These are phyloP conservation scores for Mrakia frigida DNA, from an alignment of 768 basidiomycete genomes.

Conservation along the genomic window DNA sequence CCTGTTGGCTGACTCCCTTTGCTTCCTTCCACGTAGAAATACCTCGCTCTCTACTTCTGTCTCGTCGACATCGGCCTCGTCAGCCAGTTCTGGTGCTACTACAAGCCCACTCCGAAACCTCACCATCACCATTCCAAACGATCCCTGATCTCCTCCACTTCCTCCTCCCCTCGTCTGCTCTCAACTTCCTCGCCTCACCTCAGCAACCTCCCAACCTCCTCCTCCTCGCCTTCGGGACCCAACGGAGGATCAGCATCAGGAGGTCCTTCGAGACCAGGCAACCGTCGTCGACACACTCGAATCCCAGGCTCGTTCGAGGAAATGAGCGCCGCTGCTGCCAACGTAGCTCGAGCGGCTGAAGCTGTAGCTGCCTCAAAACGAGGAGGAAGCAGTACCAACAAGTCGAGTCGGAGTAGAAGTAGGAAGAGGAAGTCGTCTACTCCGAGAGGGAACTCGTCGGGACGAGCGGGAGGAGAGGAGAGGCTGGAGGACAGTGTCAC, in stretches of 20 bases:
- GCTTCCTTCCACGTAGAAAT: constrained; percentile 54
- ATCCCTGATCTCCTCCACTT: constrained; percentile 7
- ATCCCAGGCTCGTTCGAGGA: constrained; percentile 26
- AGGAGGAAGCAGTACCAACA: not conserved
- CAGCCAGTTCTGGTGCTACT: constrained; percentile 32
- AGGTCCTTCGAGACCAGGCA: not conserved
- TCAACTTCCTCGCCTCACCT: not conserved
- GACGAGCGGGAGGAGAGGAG: not conserved
- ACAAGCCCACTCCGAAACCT: not conserved
- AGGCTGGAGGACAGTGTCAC: constrained; percentile 21
- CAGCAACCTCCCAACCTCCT: constrained; percentile 1
- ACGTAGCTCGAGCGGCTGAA: constrained; percentile 66
- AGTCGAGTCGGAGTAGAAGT: constrained; percentile 4
- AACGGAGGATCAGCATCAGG: not conserved
- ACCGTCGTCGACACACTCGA: not conserved
- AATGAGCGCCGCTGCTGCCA: constrained; percentile 55
- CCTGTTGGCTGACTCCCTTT: constrained; percentile 10
- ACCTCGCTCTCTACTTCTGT: constrained; percentile 87
- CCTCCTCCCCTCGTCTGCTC: constrained; percentile 4
- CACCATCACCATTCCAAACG: constrained; percentile 15
- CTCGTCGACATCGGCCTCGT: constrained; percentile 71
- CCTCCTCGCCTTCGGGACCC: not conserved
- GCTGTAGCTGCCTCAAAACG: constrained; percentile 50
- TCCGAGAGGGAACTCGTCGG: not conserved
- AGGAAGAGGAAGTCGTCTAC: not conserved